Conservation (phyloP, 176 grass and related monocot species). For the Luzula sylvatica region DNA sequence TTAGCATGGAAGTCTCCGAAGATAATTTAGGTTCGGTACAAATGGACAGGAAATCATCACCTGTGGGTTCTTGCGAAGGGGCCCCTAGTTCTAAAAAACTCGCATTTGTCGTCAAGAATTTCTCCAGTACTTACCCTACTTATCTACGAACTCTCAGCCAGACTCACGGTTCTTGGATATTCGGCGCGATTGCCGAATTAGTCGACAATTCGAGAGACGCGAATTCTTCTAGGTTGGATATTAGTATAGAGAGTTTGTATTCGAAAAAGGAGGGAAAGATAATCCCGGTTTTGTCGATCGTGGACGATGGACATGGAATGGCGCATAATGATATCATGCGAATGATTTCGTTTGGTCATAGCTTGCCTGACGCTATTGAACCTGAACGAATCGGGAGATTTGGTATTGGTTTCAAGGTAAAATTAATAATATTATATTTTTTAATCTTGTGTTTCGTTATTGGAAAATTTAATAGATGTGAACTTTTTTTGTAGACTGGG, state of each 20-base stretch:
- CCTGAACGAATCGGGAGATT: slow-evolving; percentile 63
- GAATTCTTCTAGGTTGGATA: slow-evolving; percentile 61
- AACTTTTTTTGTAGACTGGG: slow-evolving; percentile 53
- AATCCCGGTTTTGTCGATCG: slow-evolving; percentile 64
- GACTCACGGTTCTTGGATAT: slow-evolving; percentile 79
- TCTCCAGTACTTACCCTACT: slow-evolving; percentile 52
- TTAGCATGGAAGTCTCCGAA: slow-evolving; percentile 18
- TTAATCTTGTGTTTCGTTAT: slow-evolving; percentile 2
- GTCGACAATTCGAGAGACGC: slow-evolving; percentile 91
- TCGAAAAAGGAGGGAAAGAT: slow-evolving; percentile 55
- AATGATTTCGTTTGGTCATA: slow-evolving; percentile 91
- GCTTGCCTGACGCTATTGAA: slow-evolving; percentile 27
- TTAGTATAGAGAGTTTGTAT: slow-evolving; percentile 48
- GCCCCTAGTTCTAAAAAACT: slow-evolving; percentile 29
- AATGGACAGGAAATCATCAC: slow-evolving; percentile 3
- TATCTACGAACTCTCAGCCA: slow-evolving; percentile 82
- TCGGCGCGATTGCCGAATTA: slow-evolving; percentile 86
- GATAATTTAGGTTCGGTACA: slow-evolving; percentile 4
- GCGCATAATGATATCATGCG: slow-evolving; percentile 48
- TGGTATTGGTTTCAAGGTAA: slow-evolving; percentile 73
- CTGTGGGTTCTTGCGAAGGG: slow-evolving; percentile 29
- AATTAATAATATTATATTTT: background rate
- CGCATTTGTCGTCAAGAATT: slow-evolving; percentile 36
- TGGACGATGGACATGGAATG: slow-evolving; percentile 86
- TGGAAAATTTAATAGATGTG: slow-evolving; percentile 3